These are phyloP conservation scores for Ophiostoma sp. DNA, from an alignment of 2,329 filamentous ascomycete species.

Conservation along the genomic window DNA sequence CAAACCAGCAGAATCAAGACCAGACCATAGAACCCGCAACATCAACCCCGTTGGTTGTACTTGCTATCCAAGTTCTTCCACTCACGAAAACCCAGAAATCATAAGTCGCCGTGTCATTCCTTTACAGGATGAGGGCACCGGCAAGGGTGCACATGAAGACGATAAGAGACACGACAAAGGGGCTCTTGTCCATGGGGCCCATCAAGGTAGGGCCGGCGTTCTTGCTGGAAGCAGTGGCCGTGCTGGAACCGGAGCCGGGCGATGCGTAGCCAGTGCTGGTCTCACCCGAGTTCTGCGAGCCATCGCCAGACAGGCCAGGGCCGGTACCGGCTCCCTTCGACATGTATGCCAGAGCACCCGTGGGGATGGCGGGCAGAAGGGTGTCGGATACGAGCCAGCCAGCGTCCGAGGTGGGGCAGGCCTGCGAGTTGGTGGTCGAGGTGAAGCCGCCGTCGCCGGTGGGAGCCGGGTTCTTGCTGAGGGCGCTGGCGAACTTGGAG, in stretches of 20 bases:
- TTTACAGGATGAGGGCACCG: slow-evolving; percentile 40
- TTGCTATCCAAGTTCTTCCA: neutral
- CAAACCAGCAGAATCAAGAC: neutral
- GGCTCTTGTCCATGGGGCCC: slow-evolving; percentile 36
- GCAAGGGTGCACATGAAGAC: slow-evolving; percentile 36
- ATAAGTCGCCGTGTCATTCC: neutral
- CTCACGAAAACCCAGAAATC: neutral
- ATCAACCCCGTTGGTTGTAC: too few relatives aligned
- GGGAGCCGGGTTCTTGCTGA: slow-evolving; percentile 46
- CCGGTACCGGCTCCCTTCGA: slow-evolving; percentile 48
- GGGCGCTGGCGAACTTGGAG: slow-evolving; percentile 44
- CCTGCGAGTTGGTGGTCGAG: slow-evolving; percentile 41
- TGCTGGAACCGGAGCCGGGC: slow-evolving; percentile 38
- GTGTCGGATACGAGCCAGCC: slow-evolving; percentile 49
- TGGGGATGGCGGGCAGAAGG: slow-evolving; percentile 48
- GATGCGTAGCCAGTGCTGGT: slow-evolving; percentile 42
- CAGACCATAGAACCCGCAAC: too few relatives aligned
- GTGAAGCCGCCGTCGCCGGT: slow-evolving; percentile 47
- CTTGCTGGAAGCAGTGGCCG: slow-evolving; percentile 33
- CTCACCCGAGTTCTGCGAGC: slow-evolving; percentile 49
- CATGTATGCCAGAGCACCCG: slow-evolving; percentile 49
- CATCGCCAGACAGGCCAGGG: slow-evolving; percentile 47
- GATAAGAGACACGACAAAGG: slow-evolving; percentile 35
- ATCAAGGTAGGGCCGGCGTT: slow-evolving; percentile 31
- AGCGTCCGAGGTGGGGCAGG: slow-evolving; percentile 46